Evolutionary conservation across 2,329 filamentous ascomycete species (phyloP).

Genomic region (Colletotrichum tropicale): DNA sequence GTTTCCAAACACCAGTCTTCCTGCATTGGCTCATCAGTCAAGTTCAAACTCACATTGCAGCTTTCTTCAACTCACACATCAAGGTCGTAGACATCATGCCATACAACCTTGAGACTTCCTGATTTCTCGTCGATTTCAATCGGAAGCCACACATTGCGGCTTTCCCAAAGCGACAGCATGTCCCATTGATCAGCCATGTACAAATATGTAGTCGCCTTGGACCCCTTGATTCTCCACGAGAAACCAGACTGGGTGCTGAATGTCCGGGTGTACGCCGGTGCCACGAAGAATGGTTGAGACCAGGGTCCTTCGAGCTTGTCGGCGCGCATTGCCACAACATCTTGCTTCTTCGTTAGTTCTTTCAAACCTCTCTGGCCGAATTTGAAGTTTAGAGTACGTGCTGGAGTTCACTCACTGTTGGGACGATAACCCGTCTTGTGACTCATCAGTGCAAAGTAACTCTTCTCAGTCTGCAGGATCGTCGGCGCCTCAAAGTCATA

Average conservation of each 20-base stretch:
- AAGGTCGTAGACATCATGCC: constrained; percentile 60
- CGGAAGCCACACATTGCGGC: constrained; percentile 60
- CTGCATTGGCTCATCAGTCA: neutral
- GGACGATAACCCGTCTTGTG: constrained; percentile 68
- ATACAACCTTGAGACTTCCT: constrained; percentile 52
- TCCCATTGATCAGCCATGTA: constrained; percentile 58
- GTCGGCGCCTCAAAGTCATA: constrained; percentile 65
- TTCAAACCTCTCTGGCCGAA: neutral
- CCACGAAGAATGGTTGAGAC: constrained; percentile 56
- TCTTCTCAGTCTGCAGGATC: constrained; percentile 63
- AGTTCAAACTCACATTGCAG: fast-evolving
- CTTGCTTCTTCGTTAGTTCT: neutral
- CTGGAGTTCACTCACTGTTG: constrained; percentile 41
- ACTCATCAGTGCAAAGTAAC: constrained; percentile 65
- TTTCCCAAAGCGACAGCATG: constrained; percentile 56
- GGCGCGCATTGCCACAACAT: constrained; percentile 60
- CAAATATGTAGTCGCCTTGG: constrained; percentile 52
- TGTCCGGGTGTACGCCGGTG: constrained; percentile 54
- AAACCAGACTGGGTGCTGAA: constrained; percentile 58
- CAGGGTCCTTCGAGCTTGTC: constrained; percentile 53
- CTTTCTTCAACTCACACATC: constrained; percentile 35
- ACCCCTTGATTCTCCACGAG: constrained; percentile 50
- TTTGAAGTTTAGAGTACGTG: neutral
- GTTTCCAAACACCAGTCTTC: constrained; percentile 50
- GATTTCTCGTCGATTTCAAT: constrained; percentile 51